Base-by-base conservation (phyloP, 2,329 filamentous ascomycete species). In the Pseudodiploospora longispora region DNA sequence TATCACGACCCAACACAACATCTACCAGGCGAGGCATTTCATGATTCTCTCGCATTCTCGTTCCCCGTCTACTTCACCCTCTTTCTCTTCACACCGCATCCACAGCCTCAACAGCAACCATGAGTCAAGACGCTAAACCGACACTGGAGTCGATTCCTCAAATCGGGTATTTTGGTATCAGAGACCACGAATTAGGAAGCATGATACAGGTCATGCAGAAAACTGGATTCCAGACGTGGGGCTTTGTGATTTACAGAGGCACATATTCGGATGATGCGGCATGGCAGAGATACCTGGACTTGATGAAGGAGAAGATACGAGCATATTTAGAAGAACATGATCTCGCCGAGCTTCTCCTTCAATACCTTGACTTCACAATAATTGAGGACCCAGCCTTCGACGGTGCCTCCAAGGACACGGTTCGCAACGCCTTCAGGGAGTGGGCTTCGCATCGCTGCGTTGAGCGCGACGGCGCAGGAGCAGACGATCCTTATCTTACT, bases 191-290 rank as follows among this genome's bases (percentile, higher is more conserved):
- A 19, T 19, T 19, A 19, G 19, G 19, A 19, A 19, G 32, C 19
- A 19, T 19, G 19, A 19, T 19, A 19, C 19, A 19, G 19, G 19
- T 19, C 19, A 42, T 42, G 42, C 39, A 48, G 31, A 10, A 36
- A 12, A 40, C 42, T 7, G 35, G 47, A 10, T 40, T 38, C 38
- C 49, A 47, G 35, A 43, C 27, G 35, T 54, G 49, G 50, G 50
- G 50, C 27, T 54, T 49, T 30, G 38, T 48, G 28, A 37, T 52
- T 9, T 55, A 54, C 30, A 42, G 52, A 30, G 50, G 49, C 38
- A 47, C 50, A 1, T 19, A 19, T 19, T 54, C 35, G 5, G 47
- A 53, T 28, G 46, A 45, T 30, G 50, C 38, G 0, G 43, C 47
- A 6, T 54, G 32, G 38, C 28, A 40, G 38, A 30, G 38, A 30